A percentile compares a stretch with the other conserved stretches of the same genome.
Conservation (phyloP, 495 filamentous ascomycete species). For the Niebla homalea region DNA sequence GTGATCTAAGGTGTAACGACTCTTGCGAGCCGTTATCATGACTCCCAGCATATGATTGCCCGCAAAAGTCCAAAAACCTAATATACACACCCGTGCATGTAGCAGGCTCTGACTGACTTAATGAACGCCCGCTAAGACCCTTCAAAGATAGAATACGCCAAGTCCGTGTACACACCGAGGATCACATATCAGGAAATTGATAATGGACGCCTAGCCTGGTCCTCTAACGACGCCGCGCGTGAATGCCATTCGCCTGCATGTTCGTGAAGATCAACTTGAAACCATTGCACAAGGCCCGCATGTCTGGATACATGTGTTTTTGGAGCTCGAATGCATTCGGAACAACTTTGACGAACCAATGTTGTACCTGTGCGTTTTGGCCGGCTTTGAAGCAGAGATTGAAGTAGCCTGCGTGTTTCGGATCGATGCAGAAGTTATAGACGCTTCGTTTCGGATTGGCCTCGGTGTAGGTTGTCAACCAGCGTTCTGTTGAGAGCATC, state of each 20-base stretch:
- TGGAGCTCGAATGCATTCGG: constrained; percentile 81
- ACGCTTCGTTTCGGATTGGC: constrained; percentile 88
- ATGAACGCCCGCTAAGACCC: background rate
- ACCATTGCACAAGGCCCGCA: constrained; percentile 85
- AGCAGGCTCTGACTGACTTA: background rate
- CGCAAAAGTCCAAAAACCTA: background rate
- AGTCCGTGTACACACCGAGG: background rate
- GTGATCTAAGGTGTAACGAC: background rate
- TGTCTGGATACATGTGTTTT: constrained; percentile 78
- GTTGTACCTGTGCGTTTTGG: constrained; percentile 50
- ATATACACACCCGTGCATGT: background rate
- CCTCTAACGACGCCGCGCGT: constrained; percentile 24
- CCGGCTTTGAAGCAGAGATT: constrained; percentile 90
- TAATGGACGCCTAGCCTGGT: background rate
- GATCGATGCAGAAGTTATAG: constrained; percentile 88
- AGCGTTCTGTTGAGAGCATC: constrained; percentile 51
- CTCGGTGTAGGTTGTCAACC: constrained; percentile 87
- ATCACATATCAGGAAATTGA: background rate
- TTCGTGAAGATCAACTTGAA: constrained; percentile 54
- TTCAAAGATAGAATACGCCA: background rate
- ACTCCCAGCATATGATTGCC: background rate
- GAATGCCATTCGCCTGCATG: constrained; percentile 25
- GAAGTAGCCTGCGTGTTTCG: constrained; percentile 89
- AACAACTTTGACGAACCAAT: constrained; percentile 82
- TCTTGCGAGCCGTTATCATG: background rate